Base-by-base conservation (phyloP, 768 basidiomycete genomes). In the Termitomyces sp. region DNA sequence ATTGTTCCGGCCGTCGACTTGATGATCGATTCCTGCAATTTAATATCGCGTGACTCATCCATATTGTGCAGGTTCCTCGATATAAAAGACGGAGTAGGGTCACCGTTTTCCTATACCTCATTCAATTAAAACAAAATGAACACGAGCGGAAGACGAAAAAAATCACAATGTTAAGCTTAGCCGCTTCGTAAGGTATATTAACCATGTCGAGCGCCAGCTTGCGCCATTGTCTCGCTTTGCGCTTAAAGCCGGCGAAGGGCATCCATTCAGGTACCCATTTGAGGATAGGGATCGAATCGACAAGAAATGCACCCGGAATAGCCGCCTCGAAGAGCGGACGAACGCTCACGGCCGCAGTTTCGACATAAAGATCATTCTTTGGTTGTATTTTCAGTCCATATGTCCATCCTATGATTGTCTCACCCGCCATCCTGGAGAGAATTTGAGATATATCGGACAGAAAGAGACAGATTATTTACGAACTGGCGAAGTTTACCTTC, bases 221-320 rank as follows among this genome's bases (percentile, higher is more conserved):
- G 24, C 53, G 55, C 68, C 70, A 71, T 12, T 66, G 58, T 12
- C 58, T 63, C 4, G 76, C 76, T 43, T 66, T 63, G 0, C 58
- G 62, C 57, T 75, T 69, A 64, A 77, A 77, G 12, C 64, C 69
- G 0, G 69, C 68, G 2, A 72, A 70, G 40, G 76, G 75, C 46
- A 76, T 58, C 69, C 72, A 76, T 5, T 56, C 61, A 2, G 75
- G 76, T 2, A 76, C n/a, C n/a, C n/a, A n/a, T n/a, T n/a, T n/a
- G n/a, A n/a, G n/a, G n/a, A n/a, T n/a, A n/a, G n/a, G n/a, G n/a
- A n/a, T n/a, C n/a, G n/a, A n/a, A n/a, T n/a, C n/a, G n/a, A n/a
- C n/a, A n/a, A n/a, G n/a, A n/a, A n/a, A n/a, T n/a, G n/a, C n/a
- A n/a, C n/a, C n/a, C n/a, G n/a, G n/a, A n/a, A n/a, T n/a, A n/a